Percentiles rank a stretch among this genome's conserved stretches.
phyloP scores from a whole-genome alignment of 371 early-diverging fungal genomes.

The Lichtheimia ornata region DNA sequence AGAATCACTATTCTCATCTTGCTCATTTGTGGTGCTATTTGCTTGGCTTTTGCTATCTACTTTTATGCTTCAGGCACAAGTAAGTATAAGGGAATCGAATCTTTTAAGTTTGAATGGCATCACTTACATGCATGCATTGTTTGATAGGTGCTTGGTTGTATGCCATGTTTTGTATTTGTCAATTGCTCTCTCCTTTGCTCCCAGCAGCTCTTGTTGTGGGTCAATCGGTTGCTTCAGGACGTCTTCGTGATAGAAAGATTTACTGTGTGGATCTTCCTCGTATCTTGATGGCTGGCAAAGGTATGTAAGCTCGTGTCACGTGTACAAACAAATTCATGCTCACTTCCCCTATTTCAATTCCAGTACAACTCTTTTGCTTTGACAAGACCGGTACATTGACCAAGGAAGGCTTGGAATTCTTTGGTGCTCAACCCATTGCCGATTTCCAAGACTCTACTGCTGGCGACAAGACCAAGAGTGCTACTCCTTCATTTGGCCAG shows the following conservation, averaged over 20 bases:
- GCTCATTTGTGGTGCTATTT: constrained; percentile 62
- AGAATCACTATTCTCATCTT: constrained; percentile 65
- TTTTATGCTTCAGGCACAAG: constrained; percentile 56
- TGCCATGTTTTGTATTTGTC: constrained; percentile 65
- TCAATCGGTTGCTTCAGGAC: constrained; percentile 68
- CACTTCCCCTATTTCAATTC: no score
- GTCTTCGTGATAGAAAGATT: constrained; percentile 61
- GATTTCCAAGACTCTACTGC: constrained; percentile 1
- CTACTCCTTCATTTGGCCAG: constrained; percentile 2
- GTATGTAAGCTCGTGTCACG: no score
- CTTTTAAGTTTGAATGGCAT: constrained; percentile 12
- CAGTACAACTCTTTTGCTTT: constrained; percentile 83
- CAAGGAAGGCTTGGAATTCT: constrained; percentile 74
- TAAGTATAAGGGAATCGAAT: not conserved
- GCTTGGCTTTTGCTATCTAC: constrained; percentile 44
- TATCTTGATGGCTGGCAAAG: constrained; percentile 41
- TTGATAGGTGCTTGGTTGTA: constrained; percentile 42
- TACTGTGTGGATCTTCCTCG: constrained; percentile 74
- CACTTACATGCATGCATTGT: constrained; percentile 25
- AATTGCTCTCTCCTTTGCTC: constrained; percentile 66
- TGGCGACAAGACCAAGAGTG: not conserved
- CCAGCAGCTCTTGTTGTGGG: constrained; percentile 76
- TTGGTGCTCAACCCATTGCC: constrained; percentile 25
- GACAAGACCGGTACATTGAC: constrained; percentile 90
- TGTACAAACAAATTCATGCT: constrained; percentile 59